Percentiles rank a stretch among this genome's conserved stretches.
These are phyloP conservation scores for Fraxinus ornus DNA, from an alignment of 305 asterid species.

Conservation along the genomic window DNA sequence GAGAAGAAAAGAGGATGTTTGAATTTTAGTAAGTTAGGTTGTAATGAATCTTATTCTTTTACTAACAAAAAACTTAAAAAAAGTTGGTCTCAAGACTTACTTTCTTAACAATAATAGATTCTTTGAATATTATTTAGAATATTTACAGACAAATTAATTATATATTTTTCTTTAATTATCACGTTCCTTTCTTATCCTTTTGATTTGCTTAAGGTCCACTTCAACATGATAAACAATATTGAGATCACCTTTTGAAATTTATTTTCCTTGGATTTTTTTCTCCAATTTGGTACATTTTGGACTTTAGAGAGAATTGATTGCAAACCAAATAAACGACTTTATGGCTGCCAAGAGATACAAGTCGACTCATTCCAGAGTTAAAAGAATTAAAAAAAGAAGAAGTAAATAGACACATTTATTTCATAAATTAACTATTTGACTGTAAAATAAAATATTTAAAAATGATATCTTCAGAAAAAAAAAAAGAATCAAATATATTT, in stretches of 20 bases:
- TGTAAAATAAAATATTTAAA: background rate
- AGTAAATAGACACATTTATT: background rate
- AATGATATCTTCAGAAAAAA: background rate
- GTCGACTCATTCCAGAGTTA: background rate
- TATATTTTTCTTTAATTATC: background rate
- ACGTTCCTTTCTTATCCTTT: background rate
- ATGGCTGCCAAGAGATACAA: background rate
- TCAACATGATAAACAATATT: background rate
- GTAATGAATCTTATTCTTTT: too few species aligned
- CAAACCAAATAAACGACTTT: background rate
- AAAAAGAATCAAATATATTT: too few species aligned
- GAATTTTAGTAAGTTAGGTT: too few species aligned
- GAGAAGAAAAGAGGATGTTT: background rate
- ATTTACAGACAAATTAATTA: too few species aligned
- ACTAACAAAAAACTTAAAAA: too few species aligned
- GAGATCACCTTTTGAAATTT: background rate
- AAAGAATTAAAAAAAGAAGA: background rate
- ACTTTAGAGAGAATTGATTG: background rate
- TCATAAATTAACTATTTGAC: background rate
- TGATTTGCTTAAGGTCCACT: background rate
- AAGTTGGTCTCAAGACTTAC: too few species aligned
- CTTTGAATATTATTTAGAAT: background rate
- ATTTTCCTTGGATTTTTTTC: background rate
- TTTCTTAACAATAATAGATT: background rate
- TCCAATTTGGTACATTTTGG: background rate